phyloP scores from a whole-genome alignment of 2,329 filamentous ascomycete species.

The Colletotrichum sp. region DNA sequence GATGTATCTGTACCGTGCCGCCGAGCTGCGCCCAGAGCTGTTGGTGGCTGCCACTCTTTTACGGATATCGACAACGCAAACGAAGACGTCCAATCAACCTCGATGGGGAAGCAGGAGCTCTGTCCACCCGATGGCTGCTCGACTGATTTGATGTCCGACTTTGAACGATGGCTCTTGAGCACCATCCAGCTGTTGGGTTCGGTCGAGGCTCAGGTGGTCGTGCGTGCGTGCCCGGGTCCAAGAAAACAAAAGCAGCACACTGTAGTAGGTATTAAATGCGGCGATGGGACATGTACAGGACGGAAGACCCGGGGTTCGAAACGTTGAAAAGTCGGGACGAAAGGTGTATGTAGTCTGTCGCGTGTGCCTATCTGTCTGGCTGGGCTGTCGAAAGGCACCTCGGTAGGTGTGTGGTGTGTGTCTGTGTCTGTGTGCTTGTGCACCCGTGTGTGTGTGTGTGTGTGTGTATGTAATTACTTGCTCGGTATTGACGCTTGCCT shows the following conservation, averaged over 20 bases:
- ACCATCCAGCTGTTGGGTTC: not conserved
- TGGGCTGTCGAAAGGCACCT: not conserved
- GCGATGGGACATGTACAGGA: not conserved
- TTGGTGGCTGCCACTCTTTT: not conserved
- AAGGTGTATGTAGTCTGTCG: constrained; percentile 3
- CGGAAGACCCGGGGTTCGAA: constrained; percentile 5
- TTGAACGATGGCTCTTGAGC: not conserved
- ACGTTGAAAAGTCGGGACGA: constrained; percentile 19
- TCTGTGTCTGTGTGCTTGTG: not conserved
- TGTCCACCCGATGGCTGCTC: not conserved
- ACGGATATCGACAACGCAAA: not conserved
- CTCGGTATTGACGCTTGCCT: not conserved
- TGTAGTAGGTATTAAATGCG: not conserved
- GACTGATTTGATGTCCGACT: not conserved
- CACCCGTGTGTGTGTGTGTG: not conserved
- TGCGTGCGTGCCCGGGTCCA: not conserved
- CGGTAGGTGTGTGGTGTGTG: not conserved
- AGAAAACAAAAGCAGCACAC: not conserved
- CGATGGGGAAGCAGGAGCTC: not conserved
- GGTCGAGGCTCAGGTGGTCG: not conserved
- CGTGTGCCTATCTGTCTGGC: not conserved
- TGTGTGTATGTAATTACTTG: not conserved
- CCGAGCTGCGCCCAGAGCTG: not conserved
- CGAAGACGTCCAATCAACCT: not conserved
- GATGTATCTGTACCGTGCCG: not conserved